Evolutionary conservation across 2,329 filamentous ascomycete genomes (phyloP).

Genomic region (Neofusicoccum parvum): DNA sequence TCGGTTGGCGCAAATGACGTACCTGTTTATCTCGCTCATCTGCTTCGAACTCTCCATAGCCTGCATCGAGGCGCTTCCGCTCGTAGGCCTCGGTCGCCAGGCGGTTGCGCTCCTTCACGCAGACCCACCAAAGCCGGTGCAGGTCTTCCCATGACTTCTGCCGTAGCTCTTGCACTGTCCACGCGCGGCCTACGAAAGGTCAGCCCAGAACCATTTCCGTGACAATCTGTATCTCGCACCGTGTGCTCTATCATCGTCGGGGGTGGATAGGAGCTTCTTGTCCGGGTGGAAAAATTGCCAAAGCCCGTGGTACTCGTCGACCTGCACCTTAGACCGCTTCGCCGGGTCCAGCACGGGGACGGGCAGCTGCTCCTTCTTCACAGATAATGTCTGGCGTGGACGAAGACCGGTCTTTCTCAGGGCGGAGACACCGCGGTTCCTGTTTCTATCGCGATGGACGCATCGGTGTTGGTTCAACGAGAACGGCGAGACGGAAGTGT

Average conservation of each 20-base stretch:
- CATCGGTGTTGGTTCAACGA: constrained; percentile 54
- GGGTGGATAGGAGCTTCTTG: constrained; percentile 69
- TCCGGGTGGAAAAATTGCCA: constrained; percentile 86
- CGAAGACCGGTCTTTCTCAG: constrained; percentile 70
- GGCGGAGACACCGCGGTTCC: constrained; percentile 77
- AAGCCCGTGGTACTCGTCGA: constrained; percentile 69
- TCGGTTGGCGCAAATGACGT: constrained; percentile 35
- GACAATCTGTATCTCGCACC: constrained; percentile 49
- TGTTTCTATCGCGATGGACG: constrained; percentile 59
- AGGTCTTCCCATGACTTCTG: constrained; percentile 92
- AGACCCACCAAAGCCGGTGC: constrained; percentile 92
- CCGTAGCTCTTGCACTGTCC: constrained; percentile 83
- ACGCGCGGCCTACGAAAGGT: constrained; percentile 64
- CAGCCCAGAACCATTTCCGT: background rate
- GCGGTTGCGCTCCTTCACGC: constrained; percentile 86
- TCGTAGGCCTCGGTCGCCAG: constrained; percentile 77
- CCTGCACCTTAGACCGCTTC: constrained; percentile 58
- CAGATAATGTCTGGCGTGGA: constrained; percentile 71
- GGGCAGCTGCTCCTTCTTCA: constrained; percentile 72
- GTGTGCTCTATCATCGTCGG: constrained; percentile 69
- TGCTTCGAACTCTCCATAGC: constrained; percentile 73
- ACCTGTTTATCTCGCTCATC: constrained; percentile 67
- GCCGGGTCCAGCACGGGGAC: constrained; percentile 65
- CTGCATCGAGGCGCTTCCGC: constrained; percentile 66
- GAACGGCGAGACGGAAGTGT: constrained; percentile 56